Percentiles rank a stretch among this genome's conserved stretches.
phyloP scores from a whole-genome alignment of 257 asterid species.

The Capsicum chinense region DNA sequence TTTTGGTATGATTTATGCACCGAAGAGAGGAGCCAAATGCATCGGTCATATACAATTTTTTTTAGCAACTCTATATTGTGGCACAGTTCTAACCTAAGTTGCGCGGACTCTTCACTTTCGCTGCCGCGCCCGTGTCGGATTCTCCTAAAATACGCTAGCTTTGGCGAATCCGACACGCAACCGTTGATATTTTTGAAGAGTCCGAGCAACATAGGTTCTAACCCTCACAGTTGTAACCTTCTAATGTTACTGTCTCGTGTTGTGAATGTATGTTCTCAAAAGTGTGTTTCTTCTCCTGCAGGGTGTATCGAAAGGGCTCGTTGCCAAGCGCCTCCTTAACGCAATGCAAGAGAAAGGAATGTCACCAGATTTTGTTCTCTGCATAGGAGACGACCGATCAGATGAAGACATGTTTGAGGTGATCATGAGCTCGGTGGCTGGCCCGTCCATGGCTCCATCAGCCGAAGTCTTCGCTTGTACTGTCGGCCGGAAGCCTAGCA shows the following conservation, averaged over 20 bases:
- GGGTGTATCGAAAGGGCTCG: constrained; percentile 93
- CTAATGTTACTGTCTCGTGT: background rate
- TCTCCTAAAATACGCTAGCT: too few relatives aligned
- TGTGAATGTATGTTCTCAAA: background rate
- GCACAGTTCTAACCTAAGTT: background rate
- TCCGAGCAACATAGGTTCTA: background rate
- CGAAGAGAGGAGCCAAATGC: background rate
- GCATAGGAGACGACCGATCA: constrained; percentile 84
- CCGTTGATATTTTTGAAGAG: too few relatives aligned
- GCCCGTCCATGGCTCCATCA: constrained; percentile 70
- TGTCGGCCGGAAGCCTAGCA: constrained; percentile 79
- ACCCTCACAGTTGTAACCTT: background rate
- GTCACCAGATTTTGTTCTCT: constrained; percentile 68
- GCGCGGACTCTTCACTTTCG: too few relatives aligned
- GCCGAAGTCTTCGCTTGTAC: constrained; percentile 93
- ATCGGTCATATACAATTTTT: background rate
- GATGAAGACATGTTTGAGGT: constrained; percentile 95
- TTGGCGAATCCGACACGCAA: too few relatives aligned
- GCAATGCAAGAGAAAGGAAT: constrained; percentile 65
- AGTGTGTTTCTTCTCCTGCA: constrained; percentile 30
- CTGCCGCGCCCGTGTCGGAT: too few relatives aligned
- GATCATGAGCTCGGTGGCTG: constrained; percentile 56
- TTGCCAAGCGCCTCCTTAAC: constrained; percentile 71
- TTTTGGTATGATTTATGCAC: background rate
- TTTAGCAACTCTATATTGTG: background rate